These are phyloP conservation scores for Extremus antarcticus DNA, from an alignment of 495 filamentous ascomycete species.

Conservation along the genomic window DNA sequence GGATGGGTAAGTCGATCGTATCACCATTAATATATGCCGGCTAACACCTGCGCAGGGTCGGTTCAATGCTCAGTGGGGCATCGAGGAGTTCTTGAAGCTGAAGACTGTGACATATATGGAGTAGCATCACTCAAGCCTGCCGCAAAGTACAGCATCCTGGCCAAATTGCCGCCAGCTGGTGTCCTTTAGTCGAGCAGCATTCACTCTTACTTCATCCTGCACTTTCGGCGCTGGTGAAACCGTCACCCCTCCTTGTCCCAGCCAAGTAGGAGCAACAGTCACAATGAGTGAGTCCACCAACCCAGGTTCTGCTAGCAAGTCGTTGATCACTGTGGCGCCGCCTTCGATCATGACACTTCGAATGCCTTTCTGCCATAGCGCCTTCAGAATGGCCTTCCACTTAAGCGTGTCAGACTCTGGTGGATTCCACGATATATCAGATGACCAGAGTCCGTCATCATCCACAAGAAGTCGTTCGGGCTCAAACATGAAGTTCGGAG, in stretches of 20 bases:
- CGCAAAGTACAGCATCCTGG: constrained; percentile 18
- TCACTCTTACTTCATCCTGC: neutral
- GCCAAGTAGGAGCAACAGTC: constrained; percentile 74
- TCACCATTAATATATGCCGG: neutral
- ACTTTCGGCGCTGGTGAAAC: constrained; percentile 43
- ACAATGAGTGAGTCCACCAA: constrained; percentile 66
- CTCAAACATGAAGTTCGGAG: constrained; percentile 2
- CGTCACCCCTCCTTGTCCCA: constrained; percentile 66
- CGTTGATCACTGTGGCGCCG: constrained; percentile 66
- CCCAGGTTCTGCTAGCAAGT: constrained; percentile 48
- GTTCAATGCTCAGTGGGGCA: constrained; percentile 44
- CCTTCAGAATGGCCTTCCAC: constrained; percentile 54
- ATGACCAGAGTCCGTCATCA: neutral
- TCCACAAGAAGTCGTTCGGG: constrained; percentile 21
- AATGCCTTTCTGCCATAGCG: constrained; percentile 36
- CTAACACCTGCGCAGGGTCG: constrained; percentile 36
- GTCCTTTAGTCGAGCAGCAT: constrained; percentile 6
- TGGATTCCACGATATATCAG: no score
- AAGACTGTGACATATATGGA: constrained; percentile 71
- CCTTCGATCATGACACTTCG: constrained; percentile 83
- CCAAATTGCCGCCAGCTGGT: constrained; percentile 16
- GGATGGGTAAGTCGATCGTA: constrained; percentile 40
- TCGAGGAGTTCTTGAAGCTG: constrained; percentile 68
- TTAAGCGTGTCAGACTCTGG: constrained; percentile 35
- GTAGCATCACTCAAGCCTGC: constrained; percentile 4